phyloP scores from a whole-genome alignment of 2,329 filamentous ascomycete genomes.

The Aspergillus sclerotialis region DNA sequence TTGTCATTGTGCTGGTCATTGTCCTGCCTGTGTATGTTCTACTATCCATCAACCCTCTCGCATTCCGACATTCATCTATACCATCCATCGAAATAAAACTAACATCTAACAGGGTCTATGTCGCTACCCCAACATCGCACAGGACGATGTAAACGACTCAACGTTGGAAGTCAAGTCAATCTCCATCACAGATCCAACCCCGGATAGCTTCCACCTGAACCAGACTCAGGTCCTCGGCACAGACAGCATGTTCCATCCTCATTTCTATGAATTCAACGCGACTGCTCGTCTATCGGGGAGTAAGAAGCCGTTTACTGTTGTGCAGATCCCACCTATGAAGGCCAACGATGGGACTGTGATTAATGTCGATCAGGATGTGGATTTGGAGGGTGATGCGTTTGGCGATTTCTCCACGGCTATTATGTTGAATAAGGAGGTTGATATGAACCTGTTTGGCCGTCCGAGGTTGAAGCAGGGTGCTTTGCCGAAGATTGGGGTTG shows the following conservation, averaged over 20 bases:
- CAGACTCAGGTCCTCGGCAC: conserved; percentile 44
- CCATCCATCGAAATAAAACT: not conserved
- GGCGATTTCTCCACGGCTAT: conserved; percentile 43
- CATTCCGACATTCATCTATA: not conserved
- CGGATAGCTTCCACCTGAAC: conserved; percentile 43
- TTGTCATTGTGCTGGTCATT: conserved; percentile 46
- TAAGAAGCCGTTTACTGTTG: conserved; percentile 35
- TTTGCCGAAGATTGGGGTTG: conserved; percentile 44
- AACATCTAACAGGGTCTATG: conserved; percentile 44
- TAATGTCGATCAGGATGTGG: conserved; percentile 38
- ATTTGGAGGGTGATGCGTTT: conserved; percentile 42
- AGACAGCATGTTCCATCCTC: conserved; percentile 47
- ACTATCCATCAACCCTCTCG: not conserved
- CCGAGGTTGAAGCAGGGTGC: conserved; percentile 46
- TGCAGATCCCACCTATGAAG: conserved; percentile 41
- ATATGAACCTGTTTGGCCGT: conserved; percentile 45
- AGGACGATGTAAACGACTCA: conserved; percentile 47
- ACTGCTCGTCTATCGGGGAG: conserved; percentile 42
- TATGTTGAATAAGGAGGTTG: conserved; percentile 43
- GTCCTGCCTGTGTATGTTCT: conserved; percentile 49
- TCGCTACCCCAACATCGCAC: conserved; percentile 54
- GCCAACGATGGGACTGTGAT: conserved; percentile 36
- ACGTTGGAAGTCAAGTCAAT: conserved; percentile 45
- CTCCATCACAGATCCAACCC: conserved; percentile 43
- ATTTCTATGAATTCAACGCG: conserved; percentile 48